Evolutionary conservation across 108 stramenopile species (phyloP), one percentile per base, ranked within the genome.

Genomic region (Nannochloropsis salina): DNA sequence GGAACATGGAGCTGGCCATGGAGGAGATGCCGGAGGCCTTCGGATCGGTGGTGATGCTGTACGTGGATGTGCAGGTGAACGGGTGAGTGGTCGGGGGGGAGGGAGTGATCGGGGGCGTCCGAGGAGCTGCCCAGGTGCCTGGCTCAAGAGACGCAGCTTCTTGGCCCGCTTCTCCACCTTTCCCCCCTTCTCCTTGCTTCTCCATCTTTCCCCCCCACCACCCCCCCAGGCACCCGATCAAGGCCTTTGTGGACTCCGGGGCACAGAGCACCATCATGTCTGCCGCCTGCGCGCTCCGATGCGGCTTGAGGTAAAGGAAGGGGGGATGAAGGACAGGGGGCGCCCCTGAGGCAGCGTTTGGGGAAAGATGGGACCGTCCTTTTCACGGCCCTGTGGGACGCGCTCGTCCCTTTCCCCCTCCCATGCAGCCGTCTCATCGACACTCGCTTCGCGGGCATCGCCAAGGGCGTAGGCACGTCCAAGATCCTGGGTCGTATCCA

Each of bases 221-320:
- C 74, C 45, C 80, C 21, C 82, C 84, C 44, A 44, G 88, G 9
- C 92, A 94, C 79, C 88, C 91, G 5, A 80, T 97, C 8, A 95
- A 96, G 83, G 94, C 96, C 41, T 99, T 99, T 92, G 96, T 98
- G 18, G 98, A 99, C 90, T 91, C 91, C 61, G 98, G 98, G 9
- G 98, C 98, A 42, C 98, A 99, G 89, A 92, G 18, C 44, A 96
- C 96, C 20, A 95, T 97, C 88, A 96, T 97, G 96, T 91, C 90
- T 44, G 89, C 87, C 61, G 83, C 81, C 20, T 95, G 93, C 86
- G 97, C 97, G 43, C 92, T 92, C 43, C 83, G 93, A 44, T 94
- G 95, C 82, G 94, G 92, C 11, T 87, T 98, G 21, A 81, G 92
- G 41, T 94, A 95, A 88, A 85, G 94, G 74, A 85, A 96, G 31